These are phyloP conservation scores for Saccharum officinarum DNA, from an alignment of 176 grass and related monocot species.

Conservation along the genomic window DNA sequence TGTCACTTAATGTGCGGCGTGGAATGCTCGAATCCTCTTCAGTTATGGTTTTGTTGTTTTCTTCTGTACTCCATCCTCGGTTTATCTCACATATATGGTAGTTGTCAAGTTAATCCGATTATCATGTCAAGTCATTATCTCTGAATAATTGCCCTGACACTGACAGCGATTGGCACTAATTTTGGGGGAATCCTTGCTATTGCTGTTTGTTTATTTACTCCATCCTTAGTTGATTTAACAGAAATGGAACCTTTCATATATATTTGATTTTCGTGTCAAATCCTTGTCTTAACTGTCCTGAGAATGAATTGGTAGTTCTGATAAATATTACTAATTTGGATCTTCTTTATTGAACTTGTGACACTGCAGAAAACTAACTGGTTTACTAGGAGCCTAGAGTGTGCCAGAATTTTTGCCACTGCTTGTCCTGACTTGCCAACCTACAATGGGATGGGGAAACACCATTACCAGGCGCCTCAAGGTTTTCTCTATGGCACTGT, in stretches of 20 bases:
- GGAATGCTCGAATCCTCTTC: neutral
- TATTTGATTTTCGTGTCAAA: neutral
- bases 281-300: slow-evolving; percentile 9
- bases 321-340: slow-evolving; percentile 9
- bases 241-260: neutral
- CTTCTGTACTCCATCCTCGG: neutral
- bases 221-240: slow-evolving; percentile 2
- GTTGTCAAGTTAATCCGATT: slow-evolving; percentile 1
- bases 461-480: slow-evolving; percentile 66
- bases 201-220: neutral
- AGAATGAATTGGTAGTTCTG: neutral
- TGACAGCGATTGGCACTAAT: neutral
- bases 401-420: neutral
- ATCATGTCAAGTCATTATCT: slow-evolving; percentile 10
- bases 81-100: neutral
- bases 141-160: neutral
- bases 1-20: neutral
- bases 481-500: slow-evolving; percentile 69
- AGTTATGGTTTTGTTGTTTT: neutral
- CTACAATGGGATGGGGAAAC: slow-evolving; percentile 86
- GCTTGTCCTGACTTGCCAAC: slow-evolving; percentile 16
- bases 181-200: neutral
- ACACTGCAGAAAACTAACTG: slow-evolving; percentile 23
- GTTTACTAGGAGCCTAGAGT: neutral
- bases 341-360: slow-evolving; percentile 25